phyloP scores from a whole-genome alignment of 1,139 yeast species.

The Kurtzmaniella natalensis region DNA sequence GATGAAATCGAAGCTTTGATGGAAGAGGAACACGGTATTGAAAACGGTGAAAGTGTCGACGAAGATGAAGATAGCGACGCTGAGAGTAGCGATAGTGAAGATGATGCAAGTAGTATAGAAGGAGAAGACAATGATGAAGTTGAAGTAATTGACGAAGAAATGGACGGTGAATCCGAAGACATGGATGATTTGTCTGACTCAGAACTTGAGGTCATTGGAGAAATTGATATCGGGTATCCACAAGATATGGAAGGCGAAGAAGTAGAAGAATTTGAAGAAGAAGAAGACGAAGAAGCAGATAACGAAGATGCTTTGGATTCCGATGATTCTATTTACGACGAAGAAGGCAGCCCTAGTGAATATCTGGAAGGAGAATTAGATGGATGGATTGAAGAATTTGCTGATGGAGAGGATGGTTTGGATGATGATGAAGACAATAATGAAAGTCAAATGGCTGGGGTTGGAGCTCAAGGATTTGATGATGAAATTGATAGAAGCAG shows the following conservation, averaged over 20 bases:
- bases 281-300: conserved; percentile 27
- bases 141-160: conserved; percentile 15
- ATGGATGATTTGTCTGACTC: conserved; percentile 18
- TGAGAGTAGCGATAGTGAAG: conserved; percentile 25
- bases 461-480: neutral
- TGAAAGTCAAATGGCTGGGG: no score
- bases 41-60: conserved; percentile 15
- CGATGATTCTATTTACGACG: conserved; percentile 19
- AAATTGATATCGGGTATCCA: conserved; percentile 27
- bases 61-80: conserved; percentile 22
- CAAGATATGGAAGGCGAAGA: conserved; percentile 15
- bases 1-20: conserved; percentile 33
- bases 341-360: conserved; percentile 27
- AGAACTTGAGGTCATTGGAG: conserved; percentile 42
- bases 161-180: conserved; percentile 12
- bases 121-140: conserved; percentile 19
- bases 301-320: conserved; percentile 31
- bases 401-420: conserved; percentile 18
- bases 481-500: conserved; percentile 1
- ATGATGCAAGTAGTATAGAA: conserved; percentile 18
- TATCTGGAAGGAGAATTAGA: conserved; percentile 41
- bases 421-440: neutral
- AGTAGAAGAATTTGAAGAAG: conserved; percentile 17
- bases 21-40: conserved; percentile 17
- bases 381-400: conserved; percentile 44